Conservation (phyloP, 129 eudicot species). For the Glebionis coronaria region DNA sequence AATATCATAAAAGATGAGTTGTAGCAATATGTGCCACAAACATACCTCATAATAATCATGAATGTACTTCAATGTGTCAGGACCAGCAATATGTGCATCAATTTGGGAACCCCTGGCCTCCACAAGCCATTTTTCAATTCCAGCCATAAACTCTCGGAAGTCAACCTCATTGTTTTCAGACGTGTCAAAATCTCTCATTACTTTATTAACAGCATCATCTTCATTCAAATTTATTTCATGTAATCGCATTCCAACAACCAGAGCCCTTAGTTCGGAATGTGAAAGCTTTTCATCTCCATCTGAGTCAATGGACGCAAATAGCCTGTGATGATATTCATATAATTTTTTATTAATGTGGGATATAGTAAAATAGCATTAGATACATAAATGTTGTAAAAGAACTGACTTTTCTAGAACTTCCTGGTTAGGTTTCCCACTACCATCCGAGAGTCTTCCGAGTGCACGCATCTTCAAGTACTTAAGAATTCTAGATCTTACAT, state of each 20-base stretch:
- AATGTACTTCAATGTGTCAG: slow-evolving; percentile 53
- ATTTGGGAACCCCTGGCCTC: slow-evolving; percentile 44
- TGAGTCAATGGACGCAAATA: slow-evolving; percentile 51
- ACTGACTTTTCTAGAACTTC: slow-evolving; percentile 58
- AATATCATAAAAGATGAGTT: too few relatives aligned
- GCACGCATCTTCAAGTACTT: slow-evolving; percentile 48
- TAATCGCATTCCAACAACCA: slow-evolving; percentile 64
- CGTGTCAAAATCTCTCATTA: slow-evolving; percentile 78
- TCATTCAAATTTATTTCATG: slow-evolving; percentile 57
- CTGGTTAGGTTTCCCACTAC: slow-evolving; percentile 46
- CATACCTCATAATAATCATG: slow-evolving; percentile 59
- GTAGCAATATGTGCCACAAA: background rate
- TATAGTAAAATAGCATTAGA: background rate
- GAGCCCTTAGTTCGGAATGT: slow-evolving; percentile 56
- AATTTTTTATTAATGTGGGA: too few relatives aligned
- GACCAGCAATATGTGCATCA: slow-evolving; percentile 33
- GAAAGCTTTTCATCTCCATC: slow-evolving; percentile 45
- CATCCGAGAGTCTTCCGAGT: slow-evolving; percentile 55
- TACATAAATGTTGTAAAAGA: background rate
- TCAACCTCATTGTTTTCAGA: slow-evolving; percentile 37
- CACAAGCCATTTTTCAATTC: slow-evolving; percentile 57
- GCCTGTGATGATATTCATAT: slow-evolving; percentile 32
- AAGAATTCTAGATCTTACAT: slow-evolving; percentile 59
- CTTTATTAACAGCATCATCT: slow-evolving; percentile 58
- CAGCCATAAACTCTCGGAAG: slow-evolving; percentile 37